These are phyloP conservation scores for Catenaria anguillulae DNA, from an alignment of 371 early-diverging fungal species.

Conservation along the genomic window DNA sequence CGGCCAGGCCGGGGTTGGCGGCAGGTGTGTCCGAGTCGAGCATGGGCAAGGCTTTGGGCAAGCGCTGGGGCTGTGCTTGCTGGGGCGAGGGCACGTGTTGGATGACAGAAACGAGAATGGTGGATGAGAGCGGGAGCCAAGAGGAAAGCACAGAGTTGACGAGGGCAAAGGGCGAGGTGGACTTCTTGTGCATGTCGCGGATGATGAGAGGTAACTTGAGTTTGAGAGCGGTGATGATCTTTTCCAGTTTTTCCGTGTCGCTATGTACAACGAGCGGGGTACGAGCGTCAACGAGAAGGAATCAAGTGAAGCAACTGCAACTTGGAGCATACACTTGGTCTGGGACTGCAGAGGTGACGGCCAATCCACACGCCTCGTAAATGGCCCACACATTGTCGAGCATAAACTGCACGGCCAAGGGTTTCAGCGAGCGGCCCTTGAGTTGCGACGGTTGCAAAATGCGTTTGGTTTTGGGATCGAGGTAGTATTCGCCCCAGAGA, in stretches of 20 bases:
- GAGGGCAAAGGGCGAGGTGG: not conserved
- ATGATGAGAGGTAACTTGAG: slow-evolving; percentile 80
- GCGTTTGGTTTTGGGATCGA: slow-evolving; percentile 85
- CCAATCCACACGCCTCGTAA: slow-evolving; percentile 47
- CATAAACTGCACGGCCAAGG: slow-evolving; percentile 90
- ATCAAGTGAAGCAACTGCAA: too few relatives aligned
- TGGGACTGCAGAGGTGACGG: not conserved
- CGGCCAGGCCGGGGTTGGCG: too few relatives aligned
- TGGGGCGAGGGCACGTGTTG: slow-evolving; percentile 78
- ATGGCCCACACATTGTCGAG: slow-evolving; percentile 91
- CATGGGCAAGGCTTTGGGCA: not conserved
- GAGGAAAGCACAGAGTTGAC: slow-evolving; percentile 21
- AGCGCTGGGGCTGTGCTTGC: slow-evolving; percentile 43
- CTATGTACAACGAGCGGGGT: slow-evolving; percentile 26
- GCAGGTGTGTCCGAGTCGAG: not conserved
- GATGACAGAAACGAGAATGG: slow-evolving; percentile 59
- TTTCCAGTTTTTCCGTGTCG: slow-evolving; percentile 72
- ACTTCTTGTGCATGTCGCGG: slow-evolving; percentile 50
- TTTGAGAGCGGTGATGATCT: slow-evolving; percentile 70
- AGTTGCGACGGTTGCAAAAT: slow-evolving; percentile 70
- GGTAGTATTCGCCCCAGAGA: slow-evolving; percentile 93
- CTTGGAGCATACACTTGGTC: not conserved
- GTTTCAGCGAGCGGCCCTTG: slow-evolving; percentile 66
- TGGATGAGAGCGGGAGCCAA: slow-evolving; percentile 67
- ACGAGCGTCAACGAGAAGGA: too few relatives aligned